Evolutionary conservation across 208 protist genomes (phyloP).

Genomic region (Trypanosoma conorhini): DNA sequence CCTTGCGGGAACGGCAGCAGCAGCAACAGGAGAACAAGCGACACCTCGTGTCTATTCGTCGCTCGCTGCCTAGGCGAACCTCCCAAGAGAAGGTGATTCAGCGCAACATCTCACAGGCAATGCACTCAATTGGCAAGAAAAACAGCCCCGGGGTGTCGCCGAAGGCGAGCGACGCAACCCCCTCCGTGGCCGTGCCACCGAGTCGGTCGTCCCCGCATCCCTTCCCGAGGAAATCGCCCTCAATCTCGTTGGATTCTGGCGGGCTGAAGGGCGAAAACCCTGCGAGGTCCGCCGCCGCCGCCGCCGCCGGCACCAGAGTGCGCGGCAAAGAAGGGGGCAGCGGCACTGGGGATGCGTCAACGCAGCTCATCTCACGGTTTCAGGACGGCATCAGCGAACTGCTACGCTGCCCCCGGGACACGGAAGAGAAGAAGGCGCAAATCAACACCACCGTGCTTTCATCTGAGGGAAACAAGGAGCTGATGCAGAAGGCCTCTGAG

Average conservation of each 20-base stretch:
- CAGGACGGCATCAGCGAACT: background rate
- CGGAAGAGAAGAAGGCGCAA: background rate
- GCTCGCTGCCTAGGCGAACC: constrained; percentile 2
- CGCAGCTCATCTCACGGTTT: background rate
- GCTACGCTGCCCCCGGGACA: background rate
- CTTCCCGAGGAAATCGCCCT: no score
- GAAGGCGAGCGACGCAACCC: no score
- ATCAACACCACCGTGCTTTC: background rate
- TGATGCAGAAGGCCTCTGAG: constrained; percentile 61
- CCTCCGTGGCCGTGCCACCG: no score
- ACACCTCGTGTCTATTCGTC: constrained; percentile 2
- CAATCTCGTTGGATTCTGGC: no score
- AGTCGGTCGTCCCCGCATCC: no score
- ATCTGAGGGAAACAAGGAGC: constrained; percentile 8
- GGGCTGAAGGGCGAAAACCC: background rate
- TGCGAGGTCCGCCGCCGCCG: background rate
- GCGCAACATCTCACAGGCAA: background rate
- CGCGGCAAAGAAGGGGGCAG: background rate
- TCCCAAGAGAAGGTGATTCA: background rate
- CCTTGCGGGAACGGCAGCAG: constrained; percentile 2
- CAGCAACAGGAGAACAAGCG: background rate
- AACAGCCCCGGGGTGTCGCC: no score
- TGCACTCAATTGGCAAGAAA: background rate
- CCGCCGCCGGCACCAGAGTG: no score
- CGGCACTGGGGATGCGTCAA: background rate